Evolutionary conservation across 139 green algal species (phyloP).

Genomic region (Spirogloea muscicola): DNA sequence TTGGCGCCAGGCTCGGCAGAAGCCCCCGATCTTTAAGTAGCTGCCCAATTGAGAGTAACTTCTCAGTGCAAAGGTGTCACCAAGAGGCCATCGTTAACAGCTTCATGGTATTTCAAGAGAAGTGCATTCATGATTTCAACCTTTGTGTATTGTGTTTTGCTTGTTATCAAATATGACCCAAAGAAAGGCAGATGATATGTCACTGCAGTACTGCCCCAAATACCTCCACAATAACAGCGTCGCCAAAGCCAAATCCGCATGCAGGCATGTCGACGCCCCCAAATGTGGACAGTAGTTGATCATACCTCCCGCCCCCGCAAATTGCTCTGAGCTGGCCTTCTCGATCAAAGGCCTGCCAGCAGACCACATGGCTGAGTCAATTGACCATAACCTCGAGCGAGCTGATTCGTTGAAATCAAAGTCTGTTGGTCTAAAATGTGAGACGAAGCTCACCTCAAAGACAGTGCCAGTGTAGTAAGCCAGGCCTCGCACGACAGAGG

Average conservation of each 20-base stretch:
- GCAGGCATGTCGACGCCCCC: slow-evolving; percentile 44
- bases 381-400: too few species aligned
- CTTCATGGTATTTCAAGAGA: too few species aligned
- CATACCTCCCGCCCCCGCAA: slow-evolving; percentile 92
- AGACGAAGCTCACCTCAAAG: slow-evolving; percentile 47
- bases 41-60: too few species aligned
- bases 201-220: too few species aligned
- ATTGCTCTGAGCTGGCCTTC: slow-evolving; percentile 87
- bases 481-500: slow-evolving; percentile 86
- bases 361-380: neutral
- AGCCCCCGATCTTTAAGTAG: slow-evolving; percentile 83
- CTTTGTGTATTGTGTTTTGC: too few species aligned
- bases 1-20: slow-evolving; percentile 34
- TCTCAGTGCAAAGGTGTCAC: too few species aligned
- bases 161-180: too few species aligned
- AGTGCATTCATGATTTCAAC: too few species aligned
- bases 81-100: too few species aligned
- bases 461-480: slow-evolving; percentile 94
- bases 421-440: neutral
- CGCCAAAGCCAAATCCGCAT: slow-evolving; percentile 63
- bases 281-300: slow-evolving; percentile 75
- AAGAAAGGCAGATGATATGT: too few species aligned
- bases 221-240: slow-evolving; percentile 95
- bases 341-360: slow-evolving; percentile 75
- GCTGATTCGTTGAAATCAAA: too few species aligned